A percentile compares a stretch with the other conserved stretches of the same genome.
These are phyloP conservation scores for Yamadazyma epiphylla DNA, from an alignment of 1,139 yeast genomes.

Conservation along the genomic window DNA sequence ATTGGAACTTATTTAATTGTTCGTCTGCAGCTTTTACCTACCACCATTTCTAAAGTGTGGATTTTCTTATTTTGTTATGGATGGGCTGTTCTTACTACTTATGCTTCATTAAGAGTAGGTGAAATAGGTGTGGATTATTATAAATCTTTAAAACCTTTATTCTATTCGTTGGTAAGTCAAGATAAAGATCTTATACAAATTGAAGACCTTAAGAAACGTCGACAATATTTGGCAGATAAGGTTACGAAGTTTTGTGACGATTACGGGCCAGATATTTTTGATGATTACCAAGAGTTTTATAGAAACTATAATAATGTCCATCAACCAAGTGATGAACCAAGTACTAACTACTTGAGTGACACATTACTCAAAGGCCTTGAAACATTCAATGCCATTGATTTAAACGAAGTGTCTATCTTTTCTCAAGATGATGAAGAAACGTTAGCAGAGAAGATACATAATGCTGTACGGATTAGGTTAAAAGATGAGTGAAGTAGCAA, in stretches of 20 bases:
- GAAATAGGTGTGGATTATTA: constrained; percentile 41
- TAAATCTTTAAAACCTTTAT: constrained; percentile 36
- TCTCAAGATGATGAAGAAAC: constrained; percentile 7
- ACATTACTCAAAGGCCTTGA: constrained; percentile 1
- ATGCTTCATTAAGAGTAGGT: constrained; percentile 39
- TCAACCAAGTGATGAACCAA: constrained; percentile 7
- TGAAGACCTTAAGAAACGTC: constrained; percentile 48
- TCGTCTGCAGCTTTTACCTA: constrained; percentile 8
- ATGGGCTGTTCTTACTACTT: constrained; percentile 41
- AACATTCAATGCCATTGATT: neutral
- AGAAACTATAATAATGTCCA: constrained; percentile 18
- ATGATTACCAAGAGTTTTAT: constrained; percentile 49
- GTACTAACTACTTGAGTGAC: too few relatives aligned
- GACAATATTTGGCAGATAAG: constrained; percentile 52
- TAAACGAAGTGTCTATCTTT: constrained; percentile 3
- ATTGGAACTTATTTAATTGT: constrained; percentile 31
- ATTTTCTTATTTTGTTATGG: constrained; percentile 32
- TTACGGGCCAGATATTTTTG: constrained; percentile 74
- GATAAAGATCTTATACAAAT: constrained; percentile 37
- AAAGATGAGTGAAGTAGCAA: constrained; percentile 4
- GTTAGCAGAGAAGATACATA: constrained; percentile 7
- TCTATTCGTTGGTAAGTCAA: constrained; percentile 38
- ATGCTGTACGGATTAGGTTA: constrained; percentile 8
- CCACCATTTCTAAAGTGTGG: constrained; percentile 7
- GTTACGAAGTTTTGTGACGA: constrained; percentile 68